Evolutionary conservation across 2,329 filamentous ascomycete genomes (phyloP).

Genomic region (Talaromyces sp.): DNA sequence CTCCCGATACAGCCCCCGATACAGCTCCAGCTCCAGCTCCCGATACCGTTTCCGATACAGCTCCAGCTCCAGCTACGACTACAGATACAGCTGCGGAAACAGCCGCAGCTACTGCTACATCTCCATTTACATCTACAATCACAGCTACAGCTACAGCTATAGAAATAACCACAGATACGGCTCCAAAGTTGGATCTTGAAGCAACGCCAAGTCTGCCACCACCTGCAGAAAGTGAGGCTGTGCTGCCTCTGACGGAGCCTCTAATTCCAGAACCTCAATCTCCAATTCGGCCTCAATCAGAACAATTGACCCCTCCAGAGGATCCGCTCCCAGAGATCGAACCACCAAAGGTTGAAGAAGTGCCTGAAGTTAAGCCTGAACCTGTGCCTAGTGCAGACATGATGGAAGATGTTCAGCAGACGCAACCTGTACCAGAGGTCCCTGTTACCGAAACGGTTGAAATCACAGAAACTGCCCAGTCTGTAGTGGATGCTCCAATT

Average conservation of each 20-base stretch:
- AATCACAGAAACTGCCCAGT: background rate
- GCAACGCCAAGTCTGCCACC: constrained; percentile 12
- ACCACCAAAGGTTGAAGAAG: constrained; percentile 6
- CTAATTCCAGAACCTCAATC: background rate
- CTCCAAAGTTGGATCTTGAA: background rate
- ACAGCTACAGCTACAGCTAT: too few relatives aligned
- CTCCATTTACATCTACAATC: too few relatives aligned
- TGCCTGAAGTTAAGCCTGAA: constrained; percentile 3
- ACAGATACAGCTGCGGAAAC: background rate
- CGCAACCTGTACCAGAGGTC: background rate
- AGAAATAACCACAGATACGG: background rate
- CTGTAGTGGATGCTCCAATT: background rate
- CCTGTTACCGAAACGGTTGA: background rate
- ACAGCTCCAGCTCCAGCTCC: background rate
- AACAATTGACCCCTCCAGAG: constrained; percentile 15
- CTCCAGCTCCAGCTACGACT: too few relatives aligned
- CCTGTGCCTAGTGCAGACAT: background rate
- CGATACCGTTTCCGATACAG: too few relatives aligned
- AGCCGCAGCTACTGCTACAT: too few relatives aligned
- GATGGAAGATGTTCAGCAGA: constrained; percentile 3
- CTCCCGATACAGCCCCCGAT: background rate
- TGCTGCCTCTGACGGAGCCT: background rate
- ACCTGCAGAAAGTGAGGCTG: background rate
- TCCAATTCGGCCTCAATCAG: constrained; percentile 14
- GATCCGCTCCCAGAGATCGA: background rate